Percentiles rank a stretch among this genome's conserved stretches.
Evolutionary conservation across 805 yeast species (phyloP).

Genomic region (Lachancea quebecensis): DNA sequence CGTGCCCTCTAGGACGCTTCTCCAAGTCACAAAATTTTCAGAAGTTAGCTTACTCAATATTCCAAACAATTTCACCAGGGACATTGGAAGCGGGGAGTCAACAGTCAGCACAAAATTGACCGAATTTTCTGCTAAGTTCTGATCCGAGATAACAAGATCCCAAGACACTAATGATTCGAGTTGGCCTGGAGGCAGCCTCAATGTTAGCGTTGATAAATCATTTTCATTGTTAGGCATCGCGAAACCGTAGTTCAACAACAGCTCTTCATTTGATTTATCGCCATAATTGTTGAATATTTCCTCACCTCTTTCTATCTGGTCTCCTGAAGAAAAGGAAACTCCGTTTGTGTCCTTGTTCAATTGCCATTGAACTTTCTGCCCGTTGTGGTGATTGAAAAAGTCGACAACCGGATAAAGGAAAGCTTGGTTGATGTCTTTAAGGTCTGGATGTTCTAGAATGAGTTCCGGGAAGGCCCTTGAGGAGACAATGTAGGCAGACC

Average conservation of each 20-base stretch:
- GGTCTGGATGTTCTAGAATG: conserved; percentile 36
- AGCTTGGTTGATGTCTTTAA: conserved; percentile 44
- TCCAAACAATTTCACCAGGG: conserved; percentile 48
- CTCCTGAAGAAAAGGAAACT: conserved; percentile 40
- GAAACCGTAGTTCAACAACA: conserved; percentile 79
- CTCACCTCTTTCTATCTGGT: conserved; percentile 28
- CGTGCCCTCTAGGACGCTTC: conserved; percentile 58
- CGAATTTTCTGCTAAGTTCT: conserved; percentile 31
- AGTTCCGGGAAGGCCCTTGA: conserved; percentile 79
- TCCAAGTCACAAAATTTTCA: conserved; percentile 41
- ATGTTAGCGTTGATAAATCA: conserved; percentile 53
- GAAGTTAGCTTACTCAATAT: conserved; percentile 43
- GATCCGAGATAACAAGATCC: conserved; percentile 38
- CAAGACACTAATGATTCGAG: conserved; percentile 28
- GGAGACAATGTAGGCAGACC: conserved; percentile 66
- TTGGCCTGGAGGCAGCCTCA: conserved; percentile 40
- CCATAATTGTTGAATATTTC: conserved; percentile 82
- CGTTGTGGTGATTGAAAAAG: conserved; percentile 64
- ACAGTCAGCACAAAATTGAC: conserved; percentile 39
- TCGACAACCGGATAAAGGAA: conserved; percentile 77
- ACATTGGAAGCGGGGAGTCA: conserved; percentile 35
- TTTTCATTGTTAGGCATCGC: conserved; percentile 48
- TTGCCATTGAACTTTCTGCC: conserved; percentile 59
- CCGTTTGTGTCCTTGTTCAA: conserved; percentile 18
- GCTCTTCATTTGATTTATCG: conserved; percentile 77